A percentile compares a stretch with the other conserved stretches of the same genome.
These are phyloP conservation scores for Speleostelium caveatum DNA, from an alignment of 78 protist genomes.

Conservation along the genomic window DNA sequence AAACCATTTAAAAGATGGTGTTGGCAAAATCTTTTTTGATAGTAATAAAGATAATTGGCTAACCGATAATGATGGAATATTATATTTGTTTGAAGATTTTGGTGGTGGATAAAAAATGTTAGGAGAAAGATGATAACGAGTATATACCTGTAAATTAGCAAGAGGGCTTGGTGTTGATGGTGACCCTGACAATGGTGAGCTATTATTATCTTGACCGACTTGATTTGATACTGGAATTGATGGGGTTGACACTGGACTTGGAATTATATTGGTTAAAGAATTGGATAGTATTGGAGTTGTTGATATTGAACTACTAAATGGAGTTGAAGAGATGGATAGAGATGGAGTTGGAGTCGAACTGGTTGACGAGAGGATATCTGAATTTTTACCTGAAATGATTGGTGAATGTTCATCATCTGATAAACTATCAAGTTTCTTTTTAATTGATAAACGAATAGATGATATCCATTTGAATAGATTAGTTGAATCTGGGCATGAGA, in stretches of 20 bases:
- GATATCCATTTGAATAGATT: conserved; percentile 72
- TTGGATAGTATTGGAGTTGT: neutral
- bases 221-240: neutral
- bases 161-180: neutral
- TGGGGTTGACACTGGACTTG: neutral
- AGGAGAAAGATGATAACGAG: too few species aligned
- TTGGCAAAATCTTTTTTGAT: too few species aligned
- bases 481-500: conserved; percentile 33
- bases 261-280: neutral
- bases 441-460: conserved; percentile 47
- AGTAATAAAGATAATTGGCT: too few species aligned
- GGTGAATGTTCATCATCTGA: neutral
- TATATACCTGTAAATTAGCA: neutral
- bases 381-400: neutral
- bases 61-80: too few species aligned
- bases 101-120: too few species aligned
- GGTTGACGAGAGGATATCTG: neutral
- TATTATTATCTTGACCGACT: neutral
- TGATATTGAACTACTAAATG: neutral
- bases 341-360: neutral
- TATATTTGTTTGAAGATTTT: too few species aligned
- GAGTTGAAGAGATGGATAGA: neutral
- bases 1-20: too few species aligned
- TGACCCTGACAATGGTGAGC: neutral
- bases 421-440: conserved; percentile 50